These are phyloP conservation scores for Boletales sp. DNA, from an alignment of 768 basidiomycete species.

Conservation along the genomic window DNA sequence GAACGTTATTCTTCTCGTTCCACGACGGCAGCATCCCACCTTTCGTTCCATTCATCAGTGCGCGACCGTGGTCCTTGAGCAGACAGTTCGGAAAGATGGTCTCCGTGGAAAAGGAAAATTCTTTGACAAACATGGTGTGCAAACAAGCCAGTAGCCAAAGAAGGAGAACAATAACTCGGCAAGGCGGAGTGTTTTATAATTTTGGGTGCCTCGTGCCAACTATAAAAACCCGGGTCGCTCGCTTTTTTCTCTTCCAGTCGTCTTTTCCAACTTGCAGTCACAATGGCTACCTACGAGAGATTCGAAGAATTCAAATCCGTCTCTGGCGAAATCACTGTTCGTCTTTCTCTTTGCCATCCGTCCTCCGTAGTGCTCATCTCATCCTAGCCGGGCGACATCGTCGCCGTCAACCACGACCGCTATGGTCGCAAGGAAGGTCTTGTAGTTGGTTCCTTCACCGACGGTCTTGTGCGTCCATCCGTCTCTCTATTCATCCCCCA, in stretches of 20 bases:
- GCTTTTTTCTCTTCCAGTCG: slow-evolving; percentile 5
- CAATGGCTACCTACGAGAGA: slow-evolving; percentile 38
- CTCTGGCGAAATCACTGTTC: slow-evolving; percentile 36
- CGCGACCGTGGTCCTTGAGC: slow-evolving; percentile 2
- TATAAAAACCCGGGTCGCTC: slow-evolving; percentile 53
- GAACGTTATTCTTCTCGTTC: too few species aligned
- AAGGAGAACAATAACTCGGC: neutral
- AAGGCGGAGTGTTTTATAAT: neutral
- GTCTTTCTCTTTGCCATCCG: slow-evolving; percentile 4
- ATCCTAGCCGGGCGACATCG: slow-evolving; percentile 72
- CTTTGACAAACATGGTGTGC: slow-evolving; percentile 23
- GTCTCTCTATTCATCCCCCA: neutral
- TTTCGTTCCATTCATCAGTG: slow-evolving; percentile 1
- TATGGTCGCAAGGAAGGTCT: slow-evolving; percentile 73
- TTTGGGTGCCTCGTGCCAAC: slow-evolving; percentile 29
- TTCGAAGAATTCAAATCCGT: slow-evolving; percentile 26
- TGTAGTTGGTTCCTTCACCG: slow-evolving; percentile 71
- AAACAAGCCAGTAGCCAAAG: too few species aligned
- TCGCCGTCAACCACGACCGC: slow-evolving; percentile 64
- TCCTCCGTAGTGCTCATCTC: neutral
- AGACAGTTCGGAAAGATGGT: too few species aligned
- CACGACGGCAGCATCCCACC: neutral
- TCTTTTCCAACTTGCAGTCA: slow-evolving; percentile 24
- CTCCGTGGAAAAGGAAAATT: slow-evolving; percentile 39
- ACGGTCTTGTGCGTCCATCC: slow-evolving; percentile 54